A percentile compares a stretch with the other conserved stretches of the same genome.
phyloP scores from a whole-genome alignment of 2,329 filamentous ascomycete genomes.

The Didymella glomerata region DNA sequence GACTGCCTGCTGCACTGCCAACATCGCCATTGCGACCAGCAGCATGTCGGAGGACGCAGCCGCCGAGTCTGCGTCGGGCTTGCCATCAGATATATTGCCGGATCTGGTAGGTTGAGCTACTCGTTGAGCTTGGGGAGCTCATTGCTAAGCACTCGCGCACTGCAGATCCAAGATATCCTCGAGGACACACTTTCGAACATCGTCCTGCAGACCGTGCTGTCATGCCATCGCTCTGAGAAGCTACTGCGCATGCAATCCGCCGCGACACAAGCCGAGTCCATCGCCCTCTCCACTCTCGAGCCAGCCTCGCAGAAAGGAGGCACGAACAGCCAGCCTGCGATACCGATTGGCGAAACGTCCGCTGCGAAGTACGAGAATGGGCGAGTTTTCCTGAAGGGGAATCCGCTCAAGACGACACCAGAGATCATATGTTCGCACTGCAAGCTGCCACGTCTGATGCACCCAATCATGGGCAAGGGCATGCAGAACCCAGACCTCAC shows the following conservation, averaged over 20 bases:
- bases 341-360: slow-evolving; percentile 65
- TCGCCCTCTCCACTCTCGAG: slow-evolving; percentile 49
- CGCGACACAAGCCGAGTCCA: slow-evolving; percentile 58
- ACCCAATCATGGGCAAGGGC: slow-evolving; percentile 76
- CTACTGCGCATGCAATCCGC: slow-evolving; percentile 71
- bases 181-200: slow-evolving; percentile 80
- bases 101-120: slow-evolving; percentile 40
- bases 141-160: slow-evolving; percentile 35
- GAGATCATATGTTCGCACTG: slow-evolving; percentile 79
- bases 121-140: slow-evolving; percentile 22
- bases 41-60: slow-evolving; percentile 51
- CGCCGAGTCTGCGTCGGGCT: slow-evolving; percentile 35
- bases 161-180: slow-evolving; percentile 61
- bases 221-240: slow-evolving; percentile 81
- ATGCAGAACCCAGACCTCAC: slow-evolving; percentile 68
- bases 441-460: slow-evolving; percentile 75
- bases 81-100: slow-evolving; percentile 42
- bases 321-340: slow-evolving; percentile 60
- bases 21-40: slow-evolving; percentile 30
- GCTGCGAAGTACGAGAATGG: slow-evolving; percentile 75
- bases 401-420: slow-evolving; percentile 73
- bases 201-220: slow-evolving; percentile 76
- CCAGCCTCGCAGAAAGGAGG: slow-evolving; percentile 45
- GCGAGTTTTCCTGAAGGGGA: slow-evolving; percentile 72
- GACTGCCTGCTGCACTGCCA: slow-evolving; percentile 24